Evolutionary conservation across 352 stramenopile genomes (phyloP).

Genomic region (Elongisporangium undulatum): DNA sequence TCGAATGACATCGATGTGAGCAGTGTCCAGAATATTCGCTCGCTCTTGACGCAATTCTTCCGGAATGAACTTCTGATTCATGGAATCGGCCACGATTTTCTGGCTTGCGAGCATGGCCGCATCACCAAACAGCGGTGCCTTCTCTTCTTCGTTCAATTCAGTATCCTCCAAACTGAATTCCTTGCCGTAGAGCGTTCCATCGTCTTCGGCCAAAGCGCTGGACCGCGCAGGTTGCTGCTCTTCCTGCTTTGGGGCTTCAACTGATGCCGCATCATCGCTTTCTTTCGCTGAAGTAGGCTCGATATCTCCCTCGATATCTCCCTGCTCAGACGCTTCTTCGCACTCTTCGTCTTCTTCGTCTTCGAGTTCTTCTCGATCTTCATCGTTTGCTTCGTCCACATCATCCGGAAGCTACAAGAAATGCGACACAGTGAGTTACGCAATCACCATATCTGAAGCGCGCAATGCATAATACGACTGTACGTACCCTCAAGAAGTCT

Average conservation of each 20-base stretch:
- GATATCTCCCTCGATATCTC: slow-evolving; percentile 20
- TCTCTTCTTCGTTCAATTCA: slow-evolving; percentile 46
- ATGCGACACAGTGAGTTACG: neutral
- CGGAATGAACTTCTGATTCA: slow-evolving; percentile 80
- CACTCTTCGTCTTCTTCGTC: slow-evolving; percentile 37
- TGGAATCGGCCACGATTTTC: slow-evolving; percentile 76
- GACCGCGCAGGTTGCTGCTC: slow-evolving; percentile 57
- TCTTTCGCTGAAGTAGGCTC: slow-evolving; percentile 45
- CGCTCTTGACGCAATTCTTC: slow-evolving; percentile 53
- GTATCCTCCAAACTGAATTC: slow-evolving; percentile 56
- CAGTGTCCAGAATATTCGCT: slow-evolving; percentile 58
- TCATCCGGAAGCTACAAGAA: slow-evolving; percentile 42
- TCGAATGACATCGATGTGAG: slow-evolving; percentile 80
- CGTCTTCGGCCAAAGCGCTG: slow-evolving; percentile 66
- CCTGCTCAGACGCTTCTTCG: slow-evolving; percentile 22
- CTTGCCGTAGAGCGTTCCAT: slow-evolving; percentile 80
- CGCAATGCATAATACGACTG: neutral
- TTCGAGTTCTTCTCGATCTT: slow-evolving; percentile 14
- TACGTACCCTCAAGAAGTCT: slow-evolving; percentile 68
- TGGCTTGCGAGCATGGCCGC: slow-evolving; percentile 55
- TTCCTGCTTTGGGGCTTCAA: slow-evolving; percentile 9
- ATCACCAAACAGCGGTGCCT: slow-evolving; percentile 50
- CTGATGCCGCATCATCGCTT: slow-evolving; percentile 41
- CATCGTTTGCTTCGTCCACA: slow-evolving; percentile 18
- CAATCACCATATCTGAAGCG: neutral